phyloP scores from a whole-genome alignment of 306 rosid species.

The Luffa aegyptiaca region DNA sequence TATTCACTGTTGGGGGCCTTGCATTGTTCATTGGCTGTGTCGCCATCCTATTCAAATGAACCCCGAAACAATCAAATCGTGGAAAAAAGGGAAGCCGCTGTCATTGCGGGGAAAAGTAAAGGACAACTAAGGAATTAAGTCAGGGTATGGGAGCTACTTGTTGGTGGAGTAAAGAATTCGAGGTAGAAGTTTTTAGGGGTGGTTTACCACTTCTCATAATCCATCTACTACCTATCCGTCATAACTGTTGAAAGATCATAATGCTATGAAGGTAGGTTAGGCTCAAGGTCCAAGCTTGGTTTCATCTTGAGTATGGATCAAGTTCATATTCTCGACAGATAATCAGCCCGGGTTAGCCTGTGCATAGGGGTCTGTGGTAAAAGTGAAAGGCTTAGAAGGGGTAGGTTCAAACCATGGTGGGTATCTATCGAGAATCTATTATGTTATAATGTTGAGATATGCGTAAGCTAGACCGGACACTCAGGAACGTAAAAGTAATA shows the following conservation, averaged over 20 bases:
- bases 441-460: not conserved
- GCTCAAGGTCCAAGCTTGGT: not conserved
- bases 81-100: not conserved
- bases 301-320: not conserved
- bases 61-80: not conserved
- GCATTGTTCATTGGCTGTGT: slow-evolving; percentile 90
- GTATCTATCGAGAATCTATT: not conserved
- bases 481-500: not conserved
- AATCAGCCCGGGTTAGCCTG: no score
- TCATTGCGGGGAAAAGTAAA: not conserved
- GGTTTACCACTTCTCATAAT: not conserved
- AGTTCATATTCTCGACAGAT: not conserved
- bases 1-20: slow-evolving; percentile 52
- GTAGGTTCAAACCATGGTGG: not conserved
- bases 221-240: not conserved
- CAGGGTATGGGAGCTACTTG: not conserved
- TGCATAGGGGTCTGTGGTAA: not conserved
- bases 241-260: not conserved
- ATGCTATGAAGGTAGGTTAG: not conserved
- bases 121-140: not conserved
- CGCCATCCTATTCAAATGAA: slow-evolving; percentile 66
- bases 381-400: not conserved
- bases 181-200: not conserved
- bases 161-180: not conserved
- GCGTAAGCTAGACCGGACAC: not conserved